These are phyloP conservation scores for Hirschioporus abietinus DNA, from an alignment of 768 basidiomycete species.

Conservation along the genomic window DNA sequence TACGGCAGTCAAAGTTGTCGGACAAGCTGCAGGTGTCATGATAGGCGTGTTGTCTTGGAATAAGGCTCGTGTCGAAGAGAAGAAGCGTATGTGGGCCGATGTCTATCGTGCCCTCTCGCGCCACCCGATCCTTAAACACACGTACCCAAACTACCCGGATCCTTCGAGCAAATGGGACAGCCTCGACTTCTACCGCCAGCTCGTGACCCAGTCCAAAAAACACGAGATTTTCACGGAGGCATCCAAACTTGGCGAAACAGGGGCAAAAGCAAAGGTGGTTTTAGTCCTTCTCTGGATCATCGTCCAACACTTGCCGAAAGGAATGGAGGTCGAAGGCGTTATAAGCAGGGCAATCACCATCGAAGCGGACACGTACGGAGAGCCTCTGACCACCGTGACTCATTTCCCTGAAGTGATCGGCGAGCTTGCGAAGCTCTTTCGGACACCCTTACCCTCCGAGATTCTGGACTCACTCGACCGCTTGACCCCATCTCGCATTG, in stretches of 20 bases:
- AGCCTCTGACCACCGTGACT: neutral
- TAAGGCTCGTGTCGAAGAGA: neutral
- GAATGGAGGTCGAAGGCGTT: neutral
- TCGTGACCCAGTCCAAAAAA: neutral
- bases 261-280: neutral
- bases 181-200: neutral
- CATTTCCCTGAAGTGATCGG: neutral
- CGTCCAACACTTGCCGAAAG: neutral
- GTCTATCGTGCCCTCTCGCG: neutral
- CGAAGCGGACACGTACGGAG: neutral
- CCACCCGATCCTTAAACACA: neutral
- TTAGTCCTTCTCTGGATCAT: neutral
- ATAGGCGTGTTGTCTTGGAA: neutral
- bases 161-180: neutral
- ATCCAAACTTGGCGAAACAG: neutral
- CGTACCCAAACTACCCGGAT: neutral
- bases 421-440: neutral
- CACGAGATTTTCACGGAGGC: neutral
- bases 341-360: neutral
- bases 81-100: neutral
- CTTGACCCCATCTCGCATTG: neutral
- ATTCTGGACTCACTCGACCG: neutral
- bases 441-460: neutral
- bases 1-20: neutral
- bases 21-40: neutral